phyloP scores from a whole-genome alignment of 2,329 filamentous ascomycete genomes.

The Fusarium temperatum region DNA sequence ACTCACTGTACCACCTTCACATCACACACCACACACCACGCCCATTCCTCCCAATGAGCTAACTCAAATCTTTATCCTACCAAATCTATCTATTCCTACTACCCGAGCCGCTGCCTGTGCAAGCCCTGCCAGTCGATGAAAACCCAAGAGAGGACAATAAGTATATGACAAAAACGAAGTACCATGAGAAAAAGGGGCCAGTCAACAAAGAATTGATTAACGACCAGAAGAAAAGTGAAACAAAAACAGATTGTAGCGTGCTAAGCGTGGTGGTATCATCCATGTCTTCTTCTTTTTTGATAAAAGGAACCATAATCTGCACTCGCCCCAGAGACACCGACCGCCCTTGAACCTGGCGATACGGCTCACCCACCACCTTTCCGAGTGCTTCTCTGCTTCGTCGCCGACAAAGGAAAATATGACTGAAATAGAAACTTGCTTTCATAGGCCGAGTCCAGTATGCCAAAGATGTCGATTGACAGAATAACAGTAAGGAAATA shows the following conservation, averaged over 20 bases:
- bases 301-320: slow-evolving; percentile 44
- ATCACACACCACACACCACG: not conserved
- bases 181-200: slow-evolving; percentile 18
- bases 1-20: slow-evolving; percentile 12
- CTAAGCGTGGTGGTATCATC: slow-evolving; percentile 56
- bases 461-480: slow-evolving; percentile 28
- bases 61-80: slow-evolving; percentile 40
- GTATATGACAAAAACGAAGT: slow-evolving; percentile 32
- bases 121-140: slow-evolving; percentile 24
- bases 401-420: slow-evolving; percentile 35
- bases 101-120: slow-evolving; percentile 18
- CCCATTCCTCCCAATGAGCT: slow-evolving; percentile 10
- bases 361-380: not conserved
- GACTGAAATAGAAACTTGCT: slow-evolving; percentile 31
- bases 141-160: slow-evolving; percentile 32
- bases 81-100: slow-evolving; percentile 40
- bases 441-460: slow-evolving; percentile 32
- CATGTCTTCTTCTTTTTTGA: slow-evolving; percentile 46
- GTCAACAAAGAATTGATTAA: slow-evolving; percentile 27
- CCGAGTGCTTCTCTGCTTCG: slow-evolving; percentile 17
- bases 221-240: slow-evolving; percentile 16
- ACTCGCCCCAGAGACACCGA: slow-evolving; percentile 20
- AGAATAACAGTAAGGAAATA: slow-evolving; percentile 31
- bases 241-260: slow-evolving; percentile 46
- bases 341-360: not conserved